Conservation (phyloP, 2,329 filamentous ascomycete genomes). For the Blastomyces percursus region DNA sequence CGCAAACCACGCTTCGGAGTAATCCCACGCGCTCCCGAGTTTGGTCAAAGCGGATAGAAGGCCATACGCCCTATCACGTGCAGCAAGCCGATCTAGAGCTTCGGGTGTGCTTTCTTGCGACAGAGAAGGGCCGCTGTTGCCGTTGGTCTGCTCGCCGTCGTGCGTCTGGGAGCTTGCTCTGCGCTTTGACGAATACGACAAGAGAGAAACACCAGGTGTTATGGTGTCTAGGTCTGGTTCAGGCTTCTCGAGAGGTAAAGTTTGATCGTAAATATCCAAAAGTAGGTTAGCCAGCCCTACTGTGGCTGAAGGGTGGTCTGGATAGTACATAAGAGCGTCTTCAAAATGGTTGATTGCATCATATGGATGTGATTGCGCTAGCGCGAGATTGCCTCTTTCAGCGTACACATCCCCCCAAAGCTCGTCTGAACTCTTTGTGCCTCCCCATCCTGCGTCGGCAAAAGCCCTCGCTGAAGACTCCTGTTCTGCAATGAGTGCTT, state of each 20-base stretch:
- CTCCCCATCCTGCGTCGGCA: conserved; percentile 61
- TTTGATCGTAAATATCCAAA: conserved; percentile 66
- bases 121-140: conserved; percentile 2
- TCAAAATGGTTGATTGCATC: conserved; percentile 70
- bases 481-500: conserved; percentile 53
- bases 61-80: conserved; percentile 77
- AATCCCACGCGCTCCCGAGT: conserved; percentile 78
- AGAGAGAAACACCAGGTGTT: conserved; percentile 19
- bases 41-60: conserved; percentile 75
- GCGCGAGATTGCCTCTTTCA: conserved; percentile 60
- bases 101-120: conserved; percentile 47
- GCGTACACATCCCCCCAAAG: conserved; percentile 73
- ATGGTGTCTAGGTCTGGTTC: conserved; percentile 22
- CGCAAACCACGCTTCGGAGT: conserved; percentile 84
- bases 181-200: conserved; percentile 17
- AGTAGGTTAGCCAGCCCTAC: conserved; percentile 76
- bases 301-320: conserved; percentile 69
- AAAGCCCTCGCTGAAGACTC: conserved; percentile 52
- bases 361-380: conserved; percentile 52
- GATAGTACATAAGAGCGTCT: conserved; percentile 63
- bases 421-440: conserved; percentile 69
- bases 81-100: conserved; percentile 70
- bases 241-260: conserved; percentile 25
- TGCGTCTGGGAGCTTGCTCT: neutral
- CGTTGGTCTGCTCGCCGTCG: neutral